phyloP scores from a whole-genome alignment of 179 eudicot species.

The Monotropa hypopitys region DNA sequence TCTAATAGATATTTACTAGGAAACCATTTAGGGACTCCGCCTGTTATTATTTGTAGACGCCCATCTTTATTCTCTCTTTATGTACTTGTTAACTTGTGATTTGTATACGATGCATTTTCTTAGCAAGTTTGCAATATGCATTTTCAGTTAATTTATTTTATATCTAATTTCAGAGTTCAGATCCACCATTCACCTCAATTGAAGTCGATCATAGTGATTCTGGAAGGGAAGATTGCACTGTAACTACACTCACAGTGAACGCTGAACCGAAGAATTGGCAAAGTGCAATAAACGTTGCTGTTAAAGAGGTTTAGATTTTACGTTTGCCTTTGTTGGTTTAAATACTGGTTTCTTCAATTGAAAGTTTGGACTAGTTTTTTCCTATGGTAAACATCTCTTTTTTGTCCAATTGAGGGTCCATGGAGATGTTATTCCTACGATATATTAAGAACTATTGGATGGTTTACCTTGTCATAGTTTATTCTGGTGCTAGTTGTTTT shows the following conservation, averaged over 20 bases:
- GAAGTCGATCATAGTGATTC: conserved; percentile 99
- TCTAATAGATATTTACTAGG: background rate
- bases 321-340: background rate
- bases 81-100: background rate
- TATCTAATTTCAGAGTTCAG: conserved; percentile 57
- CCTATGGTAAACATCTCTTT: background rate
- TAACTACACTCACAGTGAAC: conserved; percentile 94
- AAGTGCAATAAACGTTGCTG: conserved; percentile 88
- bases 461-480: background rate
- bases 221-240: conserved; percentile 99
- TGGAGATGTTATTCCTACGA: background rate
- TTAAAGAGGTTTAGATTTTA: conserved; percentile 69
- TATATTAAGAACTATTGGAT: background rate
- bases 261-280: conserved; percentile 98
- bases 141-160: conserved; percentile 11
- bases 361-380: background rate
- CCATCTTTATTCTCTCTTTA: background rate
- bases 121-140: conserved; percentile 3
- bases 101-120: conserved; percentile 3
- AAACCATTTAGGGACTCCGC: background rate
- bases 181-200: conserved; percentile 92
- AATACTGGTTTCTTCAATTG: background rate
- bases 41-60: background rate
- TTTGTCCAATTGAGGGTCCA: background rate
- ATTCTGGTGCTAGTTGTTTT: background rate